Percentiles rank a stretch among this genome's conserved stretches.
Evolutionary conservation across 1,284 basidiomycete species (phyloP).

Genomic region (Trametes sp.): DNA sequence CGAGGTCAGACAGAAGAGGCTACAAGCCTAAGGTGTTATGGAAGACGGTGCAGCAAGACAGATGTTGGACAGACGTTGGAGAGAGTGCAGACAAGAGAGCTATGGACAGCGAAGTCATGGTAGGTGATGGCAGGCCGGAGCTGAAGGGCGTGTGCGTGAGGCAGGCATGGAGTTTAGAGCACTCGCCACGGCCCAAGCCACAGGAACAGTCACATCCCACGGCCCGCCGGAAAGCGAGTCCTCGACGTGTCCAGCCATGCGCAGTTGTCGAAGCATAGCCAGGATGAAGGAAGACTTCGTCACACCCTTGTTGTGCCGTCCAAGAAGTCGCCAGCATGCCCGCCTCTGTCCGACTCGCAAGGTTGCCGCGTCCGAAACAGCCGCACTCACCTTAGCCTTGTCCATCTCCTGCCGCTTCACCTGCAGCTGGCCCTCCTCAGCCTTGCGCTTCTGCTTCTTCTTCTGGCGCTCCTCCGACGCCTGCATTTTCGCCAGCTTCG

Average conservation of each 20-base stretch:
- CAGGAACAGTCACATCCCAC: neutral
- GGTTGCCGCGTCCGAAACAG: too few relatives aligned
- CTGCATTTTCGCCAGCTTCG: constrained; percentile 48
- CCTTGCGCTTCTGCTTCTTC: constrained; percentile 73
- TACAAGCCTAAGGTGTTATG: too few relatives aligned
- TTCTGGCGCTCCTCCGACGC: constrained; percentile 51
- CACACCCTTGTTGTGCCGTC: too few relatives aligned
- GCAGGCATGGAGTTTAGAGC: too few relatives aligned
- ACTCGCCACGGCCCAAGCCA: neutral
- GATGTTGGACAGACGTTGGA: too few relatives aligned
- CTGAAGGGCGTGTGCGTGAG: too few relatives aligned
- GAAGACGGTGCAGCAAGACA: neutral
- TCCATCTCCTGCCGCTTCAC: constrained; percentile 80
- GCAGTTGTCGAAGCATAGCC: neutral
- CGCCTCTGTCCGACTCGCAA: neutral
- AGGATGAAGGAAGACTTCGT: too few relatives aligned
- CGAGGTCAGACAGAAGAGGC: neutral
- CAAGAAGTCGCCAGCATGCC: neutral
- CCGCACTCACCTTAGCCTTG: constrained; percentile 72
- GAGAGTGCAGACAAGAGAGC: too few relatives aligned
- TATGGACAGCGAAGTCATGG: too few relatives aligned
- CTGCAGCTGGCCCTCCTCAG: constrained; percentile 71
- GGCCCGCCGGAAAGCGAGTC: neutral
- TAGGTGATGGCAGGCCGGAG: too few relatives aligned
- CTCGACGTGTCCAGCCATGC: neutral